Percentiles rank a stretch among this genome's conserved stretches.
Evolutionary conservation across 306 rosid genomes (phyloP).

Genomic region (Medicago ruthenica): DNA sequence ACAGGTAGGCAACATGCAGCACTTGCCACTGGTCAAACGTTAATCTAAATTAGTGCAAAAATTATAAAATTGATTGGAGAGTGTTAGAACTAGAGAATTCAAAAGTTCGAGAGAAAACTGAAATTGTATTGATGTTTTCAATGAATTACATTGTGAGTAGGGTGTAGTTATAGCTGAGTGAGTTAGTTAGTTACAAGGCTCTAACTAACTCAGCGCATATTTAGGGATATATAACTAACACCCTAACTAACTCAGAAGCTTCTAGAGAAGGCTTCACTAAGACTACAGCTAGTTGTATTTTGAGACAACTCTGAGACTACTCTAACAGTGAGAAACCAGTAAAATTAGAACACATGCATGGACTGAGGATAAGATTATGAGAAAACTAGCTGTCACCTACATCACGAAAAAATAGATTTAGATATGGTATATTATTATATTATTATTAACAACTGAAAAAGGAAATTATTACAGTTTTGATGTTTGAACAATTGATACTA

Average conservation of each 20-base stretch:
- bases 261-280: no score
- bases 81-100: no score
- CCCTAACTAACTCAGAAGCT: no score
- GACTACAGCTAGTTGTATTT: no score
- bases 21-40: background rate
- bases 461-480: constrained; percentile 4
- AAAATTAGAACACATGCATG: background rate
- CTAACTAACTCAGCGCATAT: no score
- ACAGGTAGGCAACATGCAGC: constrained; percentile 3
- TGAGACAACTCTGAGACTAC: no score
- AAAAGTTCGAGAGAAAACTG: no score
- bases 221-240: no score
- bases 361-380: background rate
- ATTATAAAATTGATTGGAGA: background rate
- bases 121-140: no score
- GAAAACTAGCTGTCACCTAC: background rate
- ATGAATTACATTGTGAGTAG: no score
- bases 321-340: background rate
- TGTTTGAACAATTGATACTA: constrained; percentile 28
- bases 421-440: background rate
- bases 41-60: background rate
- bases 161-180: no score
- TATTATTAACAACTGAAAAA: constrained; percentile 17
- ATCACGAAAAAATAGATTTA: background rate
- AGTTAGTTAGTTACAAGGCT: no score